Percentiles rank a stretch among this genome's conserved stretches.
Conservation (phyloP, 106 monocot genomes). For the Amphibolis antarctica region DNA sequence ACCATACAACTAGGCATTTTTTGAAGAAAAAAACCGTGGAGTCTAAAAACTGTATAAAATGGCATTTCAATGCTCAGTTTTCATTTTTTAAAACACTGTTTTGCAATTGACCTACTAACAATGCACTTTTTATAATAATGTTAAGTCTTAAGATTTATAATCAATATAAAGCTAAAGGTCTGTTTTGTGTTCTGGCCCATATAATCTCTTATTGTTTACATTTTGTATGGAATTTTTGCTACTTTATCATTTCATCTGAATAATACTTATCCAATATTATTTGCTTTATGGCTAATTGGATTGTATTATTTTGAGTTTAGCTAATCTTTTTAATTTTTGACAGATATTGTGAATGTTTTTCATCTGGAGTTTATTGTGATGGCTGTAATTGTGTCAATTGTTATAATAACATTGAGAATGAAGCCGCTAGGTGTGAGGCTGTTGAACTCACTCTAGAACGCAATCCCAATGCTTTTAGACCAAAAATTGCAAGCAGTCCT, state of each 20-base stretch:
- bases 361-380: constrained; percentile 91
- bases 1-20: too few relatives aligned
- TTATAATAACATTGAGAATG: constrained; percentile 86
- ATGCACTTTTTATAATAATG: background rate
- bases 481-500: constrained; percentile 89
- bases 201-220: background rate
- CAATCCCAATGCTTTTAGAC: constrained; percentile 92
- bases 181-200: background rate
- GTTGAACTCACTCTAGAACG: constrained; percentile 85
- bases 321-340: background rate
- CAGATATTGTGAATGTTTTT: constrained; percentile 97
- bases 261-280: background rate
- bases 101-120: background rate
- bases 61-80: too few relatives aligned
- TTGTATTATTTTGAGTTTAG: background rate
- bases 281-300: background rate
- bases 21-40: too few relatives aligned
- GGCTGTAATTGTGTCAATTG: constrained; percentile 94
- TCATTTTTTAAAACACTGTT: too few relatives aligned
- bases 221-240: background rate
- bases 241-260: background rate
- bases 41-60: too few relatives aligned
- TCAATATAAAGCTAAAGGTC: background rate
- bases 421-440: constrained; percentile 78
- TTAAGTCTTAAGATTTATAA: background rate